Percentiles rank a stretch among this genome's conserved stretches.
Conservation (phyloP, 106 monocot species). For the Phalaenopsis equestris region DNA sequence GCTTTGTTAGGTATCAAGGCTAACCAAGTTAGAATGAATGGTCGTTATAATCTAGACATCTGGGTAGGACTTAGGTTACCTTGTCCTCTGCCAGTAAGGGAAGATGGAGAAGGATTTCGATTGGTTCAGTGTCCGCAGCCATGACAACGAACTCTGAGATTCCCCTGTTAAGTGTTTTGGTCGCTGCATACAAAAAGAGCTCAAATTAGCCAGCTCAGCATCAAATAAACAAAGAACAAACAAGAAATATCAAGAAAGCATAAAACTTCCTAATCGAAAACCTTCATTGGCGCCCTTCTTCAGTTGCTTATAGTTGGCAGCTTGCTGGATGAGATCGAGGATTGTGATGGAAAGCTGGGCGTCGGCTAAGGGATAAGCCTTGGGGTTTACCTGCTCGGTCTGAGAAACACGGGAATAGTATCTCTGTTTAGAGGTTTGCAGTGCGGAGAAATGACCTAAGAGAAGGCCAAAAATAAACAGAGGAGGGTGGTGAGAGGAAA, state of each 20-base stretch:
- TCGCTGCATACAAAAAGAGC: conserved; percentile 34
- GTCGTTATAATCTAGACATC: neutral
- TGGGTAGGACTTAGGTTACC: conserved; percentile 15
- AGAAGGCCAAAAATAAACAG: neutral
- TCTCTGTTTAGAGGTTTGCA: neutral
- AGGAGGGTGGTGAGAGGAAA: neutral
- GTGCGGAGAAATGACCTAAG: neutral
- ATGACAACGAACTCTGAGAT: conserved; percentile 85
- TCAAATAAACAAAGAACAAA: neutral
- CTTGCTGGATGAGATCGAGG: conserved; percentile 79
- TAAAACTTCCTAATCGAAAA: neutral
- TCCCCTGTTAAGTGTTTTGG: conserved; percentile 75
- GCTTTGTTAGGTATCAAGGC: neutral
- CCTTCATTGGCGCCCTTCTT: conserved; percentile 96
- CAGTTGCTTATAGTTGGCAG: conserved; percentile 87
- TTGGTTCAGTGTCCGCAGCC: conserved; percentile 79
- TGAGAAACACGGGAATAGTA: neutral
- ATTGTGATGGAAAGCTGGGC: conserved; percentile 81
- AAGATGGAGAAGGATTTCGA: conserved; percentile 79
- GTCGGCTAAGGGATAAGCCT: conserved; percentile 87
- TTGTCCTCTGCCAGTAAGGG: conserved; percentile 80
- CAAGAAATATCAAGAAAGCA: neutral
- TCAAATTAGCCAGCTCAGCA: neutral
- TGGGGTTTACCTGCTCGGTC: conserved; percentile 53
- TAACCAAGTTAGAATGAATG: neutral